These are phyloP conservation scores for Triticum urartu DNA, from an alignment of 176 grass and related monocot genomes.

Conservation along the genomic window DNA sequence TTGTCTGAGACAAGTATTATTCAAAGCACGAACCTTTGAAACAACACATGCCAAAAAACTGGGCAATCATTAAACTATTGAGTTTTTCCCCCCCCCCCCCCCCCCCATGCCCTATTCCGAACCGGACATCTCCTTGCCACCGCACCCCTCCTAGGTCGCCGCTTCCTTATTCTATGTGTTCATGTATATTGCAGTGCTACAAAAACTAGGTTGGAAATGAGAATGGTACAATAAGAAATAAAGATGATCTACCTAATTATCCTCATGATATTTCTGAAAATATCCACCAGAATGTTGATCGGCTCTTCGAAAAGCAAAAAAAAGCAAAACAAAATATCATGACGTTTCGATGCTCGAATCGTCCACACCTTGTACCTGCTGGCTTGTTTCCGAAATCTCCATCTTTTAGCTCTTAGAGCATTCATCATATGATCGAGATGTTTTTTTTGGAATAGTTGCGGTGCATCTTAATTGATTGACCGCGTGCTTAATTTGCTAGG, in stretches of 20 bases:
- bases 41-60: not conserved
- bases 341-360: no score
- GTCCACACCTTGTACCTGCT: no score
- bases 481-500: not conserved
- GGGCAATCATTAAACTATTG: not conserved
- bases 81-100: no score
- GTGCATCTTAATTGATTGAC: not conserved
- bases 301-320: not conserved
- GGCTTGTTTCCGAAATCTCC: no score
- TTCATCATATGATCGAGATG: slow-evolving; percentile 38
- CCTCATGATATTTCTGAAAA: not conserved
- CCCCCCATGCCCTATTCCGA: no score
- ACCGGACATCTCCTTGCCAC: not conserved
- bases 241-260: not conserved
- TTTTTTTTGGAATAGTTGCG: not conserved
- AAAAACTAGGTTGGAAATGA: not conserved
- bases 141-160: not conserved
- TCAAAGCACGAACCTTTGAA: not conserved
- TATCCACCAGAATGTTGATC: no score
- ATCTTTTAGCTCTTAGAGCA: not conserved
- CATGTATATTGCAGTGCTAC: not conserved
- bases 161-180: not conserved
- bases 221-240: not conserved
- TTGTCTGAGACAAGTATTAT: no score
- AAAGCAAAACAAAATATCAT: not conserved